Evolutionary conservation across 2,329 filamentous ascomycete species (phyloP), one percentile per base, ranked within the genome.

Genomic region (Fusarium duplospermum): DNA sequence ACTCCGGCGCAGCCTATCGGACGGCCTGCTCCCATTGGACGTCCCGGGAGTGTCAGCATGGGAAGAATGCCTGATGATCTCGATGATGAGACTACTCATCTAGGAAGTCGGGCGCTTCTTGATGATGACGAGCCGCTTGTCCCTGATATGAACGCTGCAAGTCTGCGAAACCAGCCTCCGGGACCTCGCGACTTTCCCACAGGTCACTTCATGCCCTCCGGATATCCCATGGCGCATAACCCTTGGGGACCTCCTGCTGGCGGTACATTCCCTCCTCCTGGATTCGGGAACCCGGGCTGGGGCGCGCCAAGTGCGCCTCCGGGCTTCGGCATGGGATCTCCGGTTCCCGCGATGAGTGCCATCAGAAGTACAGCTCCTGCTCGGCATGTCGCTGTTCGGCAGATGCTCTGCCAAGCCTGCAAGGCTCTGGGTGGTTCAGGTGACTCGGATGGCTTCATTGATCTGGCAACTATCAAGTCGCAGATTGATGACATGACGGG

Each of bases 51-150:
- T 81, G 90, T 90, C 27, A 88, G 87, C 18, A 87, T 89, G 56
- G 88, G 88, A 16, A 87, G 87, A 52, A 84, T 85, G 59, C 78
- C 77, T 57, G 86, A 87, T 29, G 84, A 86, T 31, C 91, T 92
- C 65, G 85, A 94, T 22, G 94, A 96, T 64, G 90, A 94, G 64
- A 93, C 91, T 71, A 90, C 92, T 70, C 95, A 96, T 77, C 87
- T 99, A 29, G 96, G 96, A 14, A 98, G 96, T 82, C 95, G 94
- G 77, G 96, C 95, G 14, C 86, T 99, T 14, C 86, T 98, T 56
- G 92, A 92, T 70, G 95, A 97, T 79, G 94, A 86, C 83, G 93
- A 86, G 80, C 89, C 83, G 71, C 84, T 86, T 36, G 81, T 72
- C 31, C 80, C 75, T 22, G 82, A 83, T 13, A 65, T 80, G 27